phyloP scores from a whole-genome alignment of 1,284 basidiomycete species.

The Bondarzewia mesenterica region DNA sequence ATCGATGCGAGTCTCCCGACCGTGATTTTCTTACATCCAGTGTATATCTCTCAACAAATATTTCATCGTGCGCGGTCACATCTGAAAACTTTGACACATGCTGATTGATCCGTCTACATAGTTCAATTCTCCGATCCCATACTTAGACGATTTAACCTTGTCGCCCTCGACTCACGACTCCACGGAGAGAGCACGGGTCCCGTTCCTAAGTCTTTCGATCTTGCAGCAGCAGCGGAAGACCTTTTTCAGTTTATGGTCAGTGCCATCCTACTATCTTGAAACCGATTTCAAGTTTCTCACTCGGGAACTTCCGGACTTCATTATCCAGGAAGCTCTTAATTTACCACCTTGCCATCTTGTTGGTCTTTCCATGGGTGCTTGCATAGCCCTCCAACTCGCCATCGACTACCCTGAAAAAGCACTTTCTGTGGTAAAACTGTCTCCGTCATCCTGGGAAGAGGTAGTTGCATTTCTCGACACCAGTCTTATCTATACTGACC shows the following conservation, averaged over 20 bases:
- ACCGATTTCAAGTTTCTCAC: not conserved
- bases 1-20: not conserved
- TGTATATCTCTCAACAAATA: not conserved
- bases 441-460: not conserved
- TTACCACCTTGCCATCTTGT: not conserved
- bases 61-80: not conserved
- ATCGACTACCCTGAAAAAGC: not conserved
- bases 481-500: not conserved
- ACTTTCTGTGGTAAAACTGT: not conserved
- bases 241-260: not conserved
- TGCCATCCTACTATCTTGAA: not conserved
- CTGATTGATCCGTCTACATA: not conserved
- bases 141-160: not conserved
- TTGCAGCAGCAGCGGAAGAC: not conserved
- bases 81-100: not conserved
- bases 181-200: not conserved
- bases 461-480: not conserved
- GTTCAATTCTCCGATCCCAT: not conserved
- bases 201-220: not conserved
- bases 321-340: not conserved
- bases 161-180: not conserved
- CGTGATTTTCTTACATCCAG: not conserved
- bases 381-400: not conserved
- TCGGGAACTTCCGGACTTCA: not conserved
- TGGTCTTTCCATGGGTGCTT: not conserved